Conservation (phyloP, 129 eudicot species). For the Tanacetum coccineum region DNA sequence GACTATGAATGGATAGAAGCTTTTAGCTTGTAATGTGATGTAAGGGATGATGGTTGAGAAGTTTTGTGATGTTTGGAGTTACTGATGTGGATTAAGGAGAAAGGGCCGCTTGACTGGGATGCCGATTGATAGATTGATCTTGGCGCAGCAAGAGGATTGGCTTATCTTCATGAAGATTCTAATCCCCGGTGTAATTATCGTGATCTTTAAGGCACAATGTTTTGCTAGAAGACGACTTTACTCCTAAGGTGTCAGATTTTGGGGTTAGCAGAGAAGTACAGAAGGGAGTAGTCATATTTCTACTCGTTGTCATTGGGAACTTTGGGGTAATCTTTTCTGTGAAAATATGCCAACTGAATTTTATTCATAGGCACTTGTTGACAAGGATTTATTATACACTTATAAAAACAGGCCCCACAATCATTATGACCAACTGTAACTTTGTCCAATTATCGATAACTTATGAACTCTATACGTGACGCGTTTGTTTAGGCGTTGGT, state of each 20-base stretch:
- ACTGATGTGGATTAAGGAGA: constrained; percentile 63
- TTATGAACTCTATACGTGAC: not conserved
- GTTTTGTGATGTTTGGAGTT: constrained; percentile 15
- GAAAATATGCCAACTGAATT: constrained; percentile 15
- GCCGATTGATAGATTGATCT: constrained; percentile 90
- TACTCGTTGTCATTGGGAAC: constrained; percentile 98
- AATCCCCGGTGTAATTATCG: constrained; percentile 98
- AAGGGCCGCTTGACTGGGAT: constrained; percentile 90
- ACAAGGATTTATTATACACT: no score
- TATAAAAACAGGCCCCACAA: not conserved
- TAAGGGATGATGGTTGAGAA: not conserved
- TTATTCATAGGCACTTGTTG: not conserved
- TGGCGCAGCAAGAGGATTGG: constrained; percentile 97
- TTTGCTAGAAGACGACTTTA: constrained; percentile 78
- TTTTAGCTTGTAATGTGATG: not conserved
- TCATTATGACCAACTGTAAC: not conserved
- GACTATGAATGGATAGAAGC: no score
- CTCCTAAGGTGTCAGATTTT: constrained; percentile 98
- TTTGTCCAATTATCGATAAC: not conserved
- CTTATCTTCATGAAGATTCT: constrained; percentile 98
- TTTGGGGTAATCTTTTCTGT: constrained; percentile 67
- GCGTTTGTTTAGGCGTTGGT: not conserved
- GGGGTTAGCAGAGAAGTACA: constrained; percentile 96
- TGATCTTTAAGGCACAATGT: constrained; percentile 96
- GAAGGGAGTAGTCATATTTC: constrained; percentile 95